Conservation (phyloP, 2,329 filamentous ascomycete species). For the Alternaria conjuncta region DNA sequence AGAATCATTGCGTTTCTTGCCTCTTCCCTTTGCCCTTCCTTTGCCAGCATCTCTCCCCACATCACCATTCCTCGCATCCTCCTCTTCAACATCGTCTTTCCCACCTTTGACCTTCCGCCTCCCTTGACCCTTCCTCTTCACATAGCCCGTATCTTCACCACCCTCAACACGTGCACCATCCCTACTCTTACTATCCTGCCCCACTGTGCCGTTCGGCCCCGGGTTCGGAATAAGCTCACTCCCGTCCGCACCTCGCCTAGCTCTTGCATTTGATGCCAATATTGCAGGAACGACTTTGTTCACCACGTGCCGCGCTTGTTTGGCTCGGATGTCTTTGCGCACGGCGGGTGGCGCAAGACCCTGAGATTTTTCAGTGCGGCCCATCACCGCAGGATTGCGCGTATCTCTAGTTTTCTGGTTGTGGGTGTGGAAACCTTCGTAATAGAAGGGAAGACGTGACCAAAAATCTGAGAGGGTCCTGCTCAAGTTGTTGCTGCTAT, state of each 20-base stretch:
- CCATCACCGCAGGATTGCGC: slow-evolving; percentile 32
- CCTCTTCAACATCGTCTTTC: slow-evolving; percentile 6
- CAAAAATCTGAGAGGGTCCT: not conserved
- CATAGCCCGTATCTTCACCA: slow-evolving; percentile 24
- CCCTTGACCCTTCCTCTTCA: slow-evolving; percentile 45
- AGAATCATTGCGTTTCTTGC: slow-evolving; percentile 14
- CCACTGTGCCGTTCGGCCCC: slow-evolving; percentile 8
- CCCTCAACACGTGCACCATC: not conserved
- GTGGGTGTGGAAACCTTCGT: not conserved
- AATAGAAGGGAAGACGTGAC: not conserved
- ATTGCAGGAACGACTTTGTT: slow-evolving; percentile 66
- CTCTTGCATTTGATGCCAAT: slow-evolving; percentile 60
- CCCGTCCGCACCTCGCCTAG: slow-evolving; percentile 60
- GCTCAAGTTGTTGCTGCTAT: not conserved
- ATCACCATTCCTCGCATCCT: slow-evolving; percentile 5
- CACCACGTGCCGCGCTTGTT: slow-evolving; percentile 63
- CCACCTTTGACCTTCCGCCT: slow-evolving; percentile 33
- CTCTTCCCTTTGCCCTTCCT: slow-evolving; percentile 14
- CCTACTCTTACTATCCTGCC: not conserved
- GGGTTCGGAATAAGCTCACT: slow-evolving; percentile 59
- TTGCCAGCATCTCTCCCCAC: slow-evolving; percentile 11
- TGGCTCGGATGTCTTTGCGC: slow-evolving; percentile 54
- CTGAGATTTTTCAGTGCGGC: slow-evolving; percentile 45
- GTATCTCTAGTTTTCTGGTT: not conserved
- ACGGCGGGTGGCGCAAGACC: slow-evolving; percentile 47